Base-by-base conservation (phyloP, 1,139 yeast species). In the Yamadazyma sp. region DNA sequence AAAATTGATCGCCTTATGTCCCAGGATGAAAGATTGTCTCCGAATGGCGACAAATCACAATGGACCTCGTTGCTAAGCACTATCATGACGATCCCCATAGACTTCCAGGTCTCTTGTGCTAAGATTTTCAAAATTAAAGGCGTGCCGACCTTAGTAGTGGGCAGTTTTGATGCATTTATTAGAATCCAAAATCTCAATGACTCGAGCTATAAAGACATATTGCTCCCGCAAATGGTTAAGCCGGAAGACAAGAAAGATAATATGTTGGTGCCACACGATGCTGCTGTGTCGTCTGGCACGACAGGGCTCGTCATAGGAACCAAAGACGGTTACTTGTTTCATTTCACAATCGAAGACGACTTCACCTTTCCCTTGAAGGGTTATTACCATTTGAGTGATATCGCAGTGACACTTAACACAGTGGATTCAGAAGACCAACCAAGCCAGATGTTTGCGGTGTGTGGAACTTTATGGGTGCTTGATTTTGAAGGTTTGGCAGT, bases 401-500 rank as follows among this genome's bases (percentile, higher is more conserved):
- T 59, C 5, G 46, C 40, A 11, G 50, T 54, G 5, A 31, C 31
- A 7, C 20, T 47, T 9, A 39, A 36, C 15, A 10, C 18, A 4
- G 20, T 30, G 5, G 22, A 6, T 8, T 20, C 22, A 8, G 22
- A 20, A 9, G 25, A 33, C 2, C 59, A 60, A 34, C 36, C 41
- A 0, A 49, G 54, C 10, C 46, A 56, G 14, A 39, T 67, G 1
- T 53, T 62, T 17, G 54, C 74, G 1, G 44, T 56, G 7, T 62
- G 75, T 14, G 66, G 68, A 34, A 54, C 58, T 12, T 37, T 69
- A 3, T 79, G 82, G 81, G 56, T 67, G 20, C 43, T 77, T 4
- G 66, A 73, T 41, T 41, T 61, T 5, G 53, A 55, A 10, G 56
- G 51, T 2, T 61, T 68, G 0, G 42, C 39, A 2, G 64, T 47